Base-by-base conservation (phyloP, 768 basidiomycete species). In the Tylopilus sp. region DNA sequence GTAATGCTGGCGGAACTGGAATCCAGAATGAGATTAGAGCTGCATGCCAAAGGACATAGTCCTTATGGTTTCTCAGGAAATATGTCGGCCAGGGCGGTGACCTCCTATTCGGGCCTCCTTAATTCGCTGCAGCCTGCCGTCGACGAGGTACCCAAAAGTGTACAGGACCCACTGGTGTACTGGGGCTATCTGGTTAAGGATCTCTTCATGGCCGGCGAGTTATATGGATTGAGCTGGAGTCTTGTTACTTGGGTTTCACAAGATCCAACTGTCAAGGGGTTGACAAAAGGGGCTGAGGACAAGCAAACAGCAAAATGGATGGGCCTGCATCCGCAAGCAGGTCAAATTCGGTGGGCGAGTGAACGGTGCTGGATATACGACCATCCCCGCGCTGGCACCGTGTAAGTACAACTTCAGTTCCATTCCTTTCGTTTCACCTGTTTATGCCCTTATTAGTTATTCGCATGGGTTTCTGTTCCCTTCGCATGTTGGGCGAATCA, bases 341-440 rank as follows among this genome's bases (percentile, higher is more conserved):
- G 78, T 25, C 79, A 87, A 58, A 81, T 99, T 36, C 81, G 91
- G 40, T 98, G 95, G 95, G 78, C 79, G 28, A 86, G 88, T 58
- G 95, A 99, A 64, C 81, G 86, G 23, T 98, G 95, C 70, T 95
- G 92, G 91, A 91, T 99, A 57, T 98, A 99, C 69, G 95, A 99
- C 65, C 95, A 98, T 70, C 95, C 95, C 2, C 86, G 92, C 44
- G 84, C 90, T 15, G 88, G 90, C 43, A 97, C 95, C 18, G 94
- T 95, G 84, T 94, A 75, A 63, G 89, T 76, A 25, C 22, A 46
- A 25, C 41, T 31, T 30, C 31, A 47, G 49, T 7, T 36, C 23
- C 18, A 25, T 33, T 18, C 31, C 21, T 53, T 30, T 28, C 21
- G 21, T 43, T 57, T 42, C 49, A 48, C 39, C 6, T 49, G 43